phyloP scores from a whole-genome alignment of 139 green algal genomes.

The Mesotaenium endlicherianum region DNA sequence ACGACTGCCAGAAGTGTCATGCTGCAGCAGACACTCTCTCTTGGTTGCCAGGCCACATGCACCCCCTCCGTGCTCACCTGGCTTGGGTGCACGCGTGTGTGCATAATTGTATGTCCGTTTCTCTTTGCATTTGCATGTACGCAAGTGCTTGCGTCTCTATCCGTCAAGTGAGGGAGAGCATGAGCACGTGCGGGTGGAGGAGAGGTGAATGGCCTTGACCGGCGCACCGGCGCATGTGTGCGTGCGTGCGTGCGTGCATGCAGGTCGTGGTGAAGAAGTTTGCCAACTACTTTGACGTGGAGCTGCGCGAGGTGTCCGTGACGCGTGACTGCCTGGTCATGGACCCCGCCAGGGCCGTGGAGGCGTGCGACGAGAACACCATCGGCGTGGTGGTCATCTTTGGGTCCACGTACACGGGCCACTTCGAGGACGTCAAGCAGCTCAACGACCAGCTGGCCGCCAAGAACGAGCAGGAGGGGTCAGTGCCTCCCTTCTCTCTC shows the following conservation, averaged over 20 bases:
- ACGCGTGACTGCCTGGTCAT: conserved; percentile 21
- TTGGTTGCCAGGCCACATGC: no score
- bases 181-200: no score
- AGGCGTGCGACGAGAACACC: conserved; percentile 54
- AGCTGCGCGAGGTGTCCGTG: conserved; percentile 26
- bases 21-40: no score
- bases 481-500: conserved; percentile 9
- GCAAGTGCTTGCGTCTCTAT: no score
- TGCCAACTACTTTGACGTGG: conserved; percentile 49
- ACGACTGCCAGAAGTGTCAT: no score
- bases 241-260: not conserved
- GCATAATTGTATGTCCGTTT: not conserved
- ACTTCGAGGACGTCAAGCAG: conserved; percentile 53
- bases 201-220: no score
- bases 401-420: conserved; percentile 49
- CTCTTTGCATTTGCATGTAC: not conserved
- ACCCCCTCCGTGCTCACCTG: no score
- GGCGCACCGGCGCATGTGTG: no score
- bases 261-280: conserved; percentile 47
- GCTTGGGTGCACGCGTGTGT: not conserved
- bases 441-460: conserved; percentile 34
- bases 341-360: conserved; percentile 44
- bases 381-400: conserved; percentile 55
- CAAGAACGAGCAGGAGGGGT: conserved; percentile 48
- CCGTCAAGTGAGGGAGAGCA: no score